Evolutionary conservation across 805 yeast species (phyloP).

Genomic region (Barnettozyma salicaria): DNA sequence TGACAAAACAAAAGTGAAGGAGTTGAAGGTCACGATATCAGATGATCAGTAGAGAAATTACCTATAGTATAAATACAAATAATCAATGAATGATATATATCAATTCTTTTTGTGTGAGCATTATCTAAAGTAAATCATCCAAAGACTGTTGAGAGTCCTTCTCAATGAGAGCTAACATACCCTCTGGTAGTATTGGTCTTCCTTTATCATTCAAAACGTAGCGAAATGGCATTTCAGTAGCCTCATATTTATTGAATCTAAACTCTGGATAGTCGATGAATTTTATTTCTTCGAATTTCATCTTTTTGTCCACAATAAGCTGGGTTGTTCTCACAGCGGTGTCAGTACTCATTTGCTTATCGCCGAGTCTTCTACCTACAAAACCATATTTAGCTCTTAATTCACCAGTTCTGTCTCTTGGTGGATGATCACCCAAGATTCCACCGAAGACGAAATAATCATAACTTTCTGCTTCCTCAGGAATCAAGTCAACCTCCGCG

Average conservation of each 20-base stretch:
- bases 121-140: conserved; percentile 48
- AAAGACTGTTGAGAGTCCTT: conserved; percentile 79
- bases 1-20: conserved; percentile 19
- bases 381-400: conserved; percentile 75
- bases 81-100: too few species aligned
- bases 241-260: conserved; percentile 78
- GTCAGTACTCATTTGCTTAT: conserved; percentile 93
- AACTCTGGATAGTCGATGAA: conserved; percentile 94
- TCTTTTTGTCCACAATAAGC: conserved; percentile 55
- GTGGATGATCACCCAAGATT: conserved; percentile 88
- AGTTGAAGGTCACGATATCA: conserved; percentile 25
- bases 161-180: conserved; percentile 83
- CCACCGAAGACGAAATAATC: conserved; percentile 96
- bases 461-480: conserved; percentile 58
- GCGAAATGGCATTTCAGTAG: conserved; percentile 97
- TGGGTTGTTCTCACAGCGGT: conserved; percentile 94
- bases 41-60: background rate
- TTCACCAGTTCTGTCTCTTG: conserved; percentile 88
- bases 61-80: too few species aligned
- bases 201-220: conserved; percentile 61
- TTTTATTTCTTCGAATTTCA: conserved; percentile 61
- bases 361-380: conserved; percentile 81
- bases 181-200: conserved; percentile 82
- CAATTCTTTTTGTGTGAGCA: background rate
- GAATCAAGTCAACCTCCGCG: conserved; percentile 66